Percentiles rank a stretch among this genome's conserved stretches.
Conservation (phyloP, 78 protist genomes). For the Trichosphaerium sp. region DNA sequence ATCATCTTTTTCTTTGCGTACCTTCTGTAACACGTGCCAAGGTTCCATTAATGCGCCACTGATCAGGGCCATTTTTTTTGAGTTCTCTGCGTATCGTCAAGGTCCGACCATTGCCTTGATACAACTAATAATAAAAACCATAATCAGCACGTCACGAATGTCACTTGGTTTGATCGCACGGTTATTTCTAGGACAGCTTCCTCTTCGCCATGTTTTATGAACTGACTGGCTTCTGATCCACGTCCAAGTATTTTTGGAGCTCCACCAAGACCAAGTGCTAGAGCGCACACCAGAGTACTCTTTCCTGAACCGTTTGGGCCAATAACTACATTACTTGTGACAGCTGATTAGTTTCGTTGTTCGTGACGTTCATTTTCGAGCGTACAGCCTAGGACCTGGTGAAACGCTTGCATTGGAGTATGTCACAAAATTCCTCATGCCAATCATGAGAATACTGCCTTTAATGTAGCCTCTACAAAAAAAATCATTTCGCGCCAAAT, state of each 20-base stretch:
- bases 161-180: neutral
- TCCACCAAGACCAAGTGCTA: slow-evolving; percentile 80
- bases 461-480: too few species aligned
- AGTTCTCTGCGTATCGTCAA: slow-evolving; percentile 23
- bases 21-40: too few species aligned
- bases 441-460: too few species aligned
- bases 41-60: slow-evolving; percentile 35
- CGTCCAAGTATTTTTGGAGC: slow-evolving; percentile 47
- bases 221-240: slow-evolving; percentile 33
- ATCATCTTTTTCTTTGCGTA: too few species aligned
- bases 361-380: too few species aligned
- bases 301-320: slow-evolving; percentile 95
- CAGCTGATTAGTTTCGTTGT: too few species aligned
- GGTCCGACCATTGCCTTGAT: too few species aligned
- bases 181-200: slow-evolving; percentile 57
- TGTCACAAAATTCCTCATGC: too few species aligned
- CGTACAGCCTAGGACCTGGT: too few species aligned
- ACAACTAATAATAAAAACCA: too few species aligned
- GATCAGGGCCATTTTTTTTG: slow-evolving; percentile 1
- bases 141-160: neutral
- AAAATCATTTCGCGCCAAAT: too few species aligned
- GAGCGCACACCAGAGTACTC: slow-evolving; percentile 73
- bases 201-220: slow-evolving; percentile 40
- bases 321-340: slow-evolving; percentile 77
- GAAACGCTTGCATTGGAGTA: too few species aligned